Base-by-base conservation (phyloP, 2,329 filamentous ascomycete species). In the Aspergillus sp. region DNA sequence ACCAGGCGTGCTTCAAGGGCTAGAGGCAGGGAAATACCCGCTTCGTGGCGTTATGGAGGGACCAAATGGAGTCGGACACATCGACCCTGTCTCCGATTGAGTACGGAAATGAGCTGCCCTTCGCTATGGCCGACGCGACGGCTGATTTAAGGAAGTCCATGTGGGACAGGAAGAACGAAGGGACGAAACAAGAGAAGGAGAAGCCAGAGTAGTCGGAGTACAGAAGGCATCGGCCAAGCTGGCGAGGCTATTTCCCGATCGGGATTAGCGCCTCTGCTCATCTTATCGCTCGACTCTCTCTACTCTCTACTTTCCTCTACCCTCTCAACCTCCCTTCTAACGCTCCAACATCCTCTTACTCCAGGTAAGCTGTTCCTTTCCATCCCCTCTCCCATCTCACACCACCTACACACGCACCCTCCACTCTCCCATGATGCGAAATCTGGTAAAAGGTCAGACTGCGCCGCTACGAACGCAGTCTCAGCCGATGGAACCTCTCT, bases 131-230 rank as follows among this genome's bases (percentile, higher is more conserved):
- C 40, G 91, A 96, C 28, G 88, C 89, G 56, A 96, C 86, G 32
- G 91, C 91, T 40, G 88, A 96, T 66, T 96, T 96, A 55, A 98
- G 75, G 55, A 96, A 96, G 60, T 98, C 88, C 91, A 98, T 98
- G 47, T 47, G 38, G 19, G 19, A 22, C 19, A 22, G 19, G 19
- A 22, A 22, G n/a, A n/a, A n/a, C n/a, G n/a, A n/a, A n/a, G n/a
- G n/a, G 10, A 22, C 5, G 19, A 22, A 22, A 22, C 6, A 22
- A 22, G 19, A 10, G 10, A 22, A 22, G 19, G 10, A 22, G 10
- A 6, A 10, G 19, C 5, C 19, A 22, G 19, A 22, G 10, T 22
- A 5, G 10, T 6, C 19, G 5, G 10, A 22, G n/a, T n/a, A 22
- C 19, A 22, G 19, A 5, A 22, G 19, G 19, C 10, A 10, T 6